These are phyloP conservation scores for Volvariella volvacea DNA, from an alignment of 1,284 basidiomycete species.

Conservation along the genomic window DNA sequence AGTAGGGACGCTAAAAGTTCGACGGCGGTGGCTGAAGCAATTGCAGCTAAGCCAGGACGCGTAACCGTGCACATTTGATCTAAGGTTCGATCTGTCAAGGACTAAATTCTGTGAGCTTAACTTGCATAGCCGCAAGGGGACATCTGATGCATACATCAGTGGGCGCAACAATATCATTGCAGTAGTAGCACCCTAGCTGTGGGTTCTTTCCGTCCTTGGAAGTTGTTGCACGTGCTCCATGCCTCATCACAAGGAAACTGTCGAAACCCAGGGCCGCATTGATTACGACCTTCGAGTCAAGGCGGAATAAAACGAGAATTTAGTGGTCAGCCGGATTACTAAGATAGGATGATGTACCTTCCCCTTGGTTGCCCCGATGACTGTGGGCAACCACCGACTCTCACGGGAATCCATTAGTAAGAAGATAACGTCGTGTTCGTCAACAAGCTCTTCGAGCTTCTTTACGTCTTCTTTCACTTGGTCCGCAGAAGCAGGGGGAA, in stretches of 20 bases:
- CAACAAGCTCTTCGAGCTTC: slow-evolving; percentile 71
- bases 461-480: slow-evolving; percentile 64
- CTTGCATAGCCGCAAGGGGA: slow-evolving; percentile 1
- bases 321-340: background rate
- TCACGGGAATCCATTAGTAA: slow-evolving; percentile 98
- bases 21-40: slow-evolving; percentile 88
- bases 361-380: slow-evolving; percentile 75
- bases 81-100: slow-evolving; percentile 87
- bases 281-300: slow-evolving; percentile 66
- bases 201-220: slow-evolving; percentile 26
- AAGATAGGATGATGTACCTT: slow-evolving; percentile 51
- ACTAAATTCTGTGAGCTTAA: slow-evolving; percentile 39
- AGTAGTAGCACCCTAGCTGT: slow-evolving; percentile 90
- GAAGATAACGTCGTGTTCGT: slow-evolving; percentile 86
- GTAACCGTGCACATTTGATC: slow-evolving; percentile 99
- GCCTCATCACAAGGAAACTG: slow-evolving; percentile 94
- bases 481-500: slow-evolving; percentile 51
- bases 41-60: slow-evolving; percentile 89
- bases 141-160: slow-evolving; percentile 63
- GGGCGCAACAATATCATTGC: slow-evolving; percentile 97
- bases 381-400: slow-evolving; percentile 91
- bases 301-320: background rate
- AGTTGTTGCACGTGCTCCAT: slow-evolving; percentile 60
- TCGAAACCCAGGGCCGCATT: slow-evolving; percentile 97
- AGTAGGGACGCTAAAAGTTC: slow-evolving; percentile 87